Conservation (phyloP, 1,139 yeast genomes). For the Yamadazyma spencermartinsiae region DNA sequence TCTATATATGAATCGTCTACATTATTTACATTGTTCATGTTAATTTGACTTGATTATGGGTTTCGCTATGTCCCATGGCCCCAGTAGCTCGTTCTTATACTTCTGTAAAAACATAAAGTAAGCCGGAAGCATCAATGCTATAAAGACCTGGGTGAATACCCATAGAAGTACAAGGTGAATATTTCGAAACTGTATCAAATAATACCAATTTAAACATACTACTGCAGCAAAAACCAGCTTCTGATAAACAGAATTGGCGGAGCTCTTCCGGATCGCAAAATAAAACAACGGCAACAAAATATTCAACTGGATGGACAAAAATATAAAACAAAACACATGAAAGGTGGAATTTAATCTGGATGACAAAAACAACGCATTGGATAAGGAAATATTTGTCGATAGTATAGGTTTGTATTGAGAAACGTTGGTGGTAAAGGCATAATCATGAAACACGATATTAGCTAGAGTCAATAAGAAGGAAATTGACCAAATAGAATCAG, state of each 20-base stretch:
- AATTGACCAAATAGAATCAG: conserved; percentile 94
- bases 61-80: conserved; percentile 92
- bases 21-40: not conserved
- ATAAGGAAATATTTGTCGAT: conserved; percentile 79
- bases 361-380: conserved; percentile 88
- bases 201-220: conserved; percentile 22
- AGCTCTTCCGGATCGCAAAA: conserved; percentile 50
- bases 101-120: conserved; percentile 72
- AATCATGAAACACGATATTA: conserved; percentile 69
- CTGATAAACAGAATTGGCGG: conserved; percentile 30
- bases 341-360: conserved; percentile 74
- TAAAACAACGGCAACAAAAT: conserved; percentile 74
- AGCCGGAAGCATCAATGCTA: conserved; percentile 63
- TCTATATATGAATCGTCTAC: no score
- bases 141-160: conserved; percentile 46
- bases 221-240: conserved; percentile 23
- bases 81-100: conserved; percentile 85
- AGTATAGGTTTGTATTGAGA: conserved; percentile 55
- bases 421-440: conserved; percentile 42
- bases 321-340: conserved; percentile 78
- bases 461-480: conserved; percentile 74
- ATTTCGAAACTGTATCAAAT: conserved; percentile 21
- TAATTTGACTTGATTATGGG: conserved; percentile 41
- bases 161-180: conserved; percentile 45
- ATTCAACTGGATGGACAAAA: conserved; percentile 69